phyloP scores from a whole-genome alignment of 495 filamentous ascomycete species.

The Penicillium samsonianum region DNA sequence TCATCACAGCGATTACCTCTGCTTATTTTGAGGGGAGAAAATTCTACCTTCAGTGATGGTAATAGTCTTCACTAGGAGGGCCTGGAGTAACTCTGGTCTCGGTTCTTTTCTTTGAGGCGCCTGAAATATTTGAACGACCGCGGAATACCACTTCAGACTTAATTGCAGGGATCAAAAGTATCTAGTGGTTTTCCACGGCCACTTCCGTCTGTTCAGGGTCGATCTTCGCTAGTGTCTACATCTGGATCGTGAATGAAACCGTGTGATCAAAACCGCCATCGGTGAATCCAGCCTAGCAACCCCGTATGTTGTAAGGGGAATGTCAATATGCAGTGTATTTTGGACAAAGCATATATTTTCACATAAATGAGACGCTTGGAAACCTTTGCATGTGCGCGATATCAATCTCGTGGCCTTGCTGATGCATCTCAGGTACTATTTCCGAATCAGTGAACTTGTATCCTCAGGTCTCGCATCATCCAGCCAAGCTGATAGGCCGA shows the following conservation, averaged over 20 bases:
- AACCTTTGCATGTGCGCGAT: conserved; percentile 1
- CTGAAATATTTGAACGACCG: conserved; percentile 1
- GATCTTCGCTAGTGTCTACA: conserved; percentile 2
- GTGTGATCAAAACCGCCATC: neutral
- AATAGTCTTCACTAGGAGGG: conserved; percentile 2
- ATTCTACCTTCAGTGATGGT: conserved; percentile 2
- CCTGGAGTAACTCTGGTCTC: conserved; percentile 1
- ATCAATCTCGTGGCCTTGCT: conserved; percentile 1
- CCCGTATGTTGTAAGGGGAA: neutral
- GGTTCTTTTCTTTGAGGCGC: conserved; percentile 1
- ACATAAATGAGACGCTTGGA: neutral
- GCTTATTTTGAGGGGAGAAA: conserved; percentile 1
- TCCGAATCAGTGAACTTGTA: conserved; percentile 3
- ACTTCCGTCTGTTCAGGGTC: conserved; percentile 2
- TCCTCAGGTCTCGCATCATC: neutral
- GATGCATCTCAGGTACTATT: neutral
- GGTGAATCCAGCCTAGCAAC: conserved; percentile 1
- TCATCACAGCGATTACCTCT: conserved; percentile 4
- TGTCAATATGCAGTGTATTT: neutral
- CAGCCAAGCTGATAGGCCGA: conserved; percentile 3
- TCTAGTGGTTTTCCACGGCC: neutral
- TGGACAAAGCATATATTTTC: conserved; percentile 2
- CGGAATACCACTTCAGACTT: neutral
- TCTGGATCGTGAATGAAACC: neutral
- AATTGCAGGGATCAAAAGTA: conserved; percentile 1